phyloP scores from a whole-genome alignment of 2,329 filamentous ascomycete genomes.

The Colletotrichum chrysophilum region DNA sequence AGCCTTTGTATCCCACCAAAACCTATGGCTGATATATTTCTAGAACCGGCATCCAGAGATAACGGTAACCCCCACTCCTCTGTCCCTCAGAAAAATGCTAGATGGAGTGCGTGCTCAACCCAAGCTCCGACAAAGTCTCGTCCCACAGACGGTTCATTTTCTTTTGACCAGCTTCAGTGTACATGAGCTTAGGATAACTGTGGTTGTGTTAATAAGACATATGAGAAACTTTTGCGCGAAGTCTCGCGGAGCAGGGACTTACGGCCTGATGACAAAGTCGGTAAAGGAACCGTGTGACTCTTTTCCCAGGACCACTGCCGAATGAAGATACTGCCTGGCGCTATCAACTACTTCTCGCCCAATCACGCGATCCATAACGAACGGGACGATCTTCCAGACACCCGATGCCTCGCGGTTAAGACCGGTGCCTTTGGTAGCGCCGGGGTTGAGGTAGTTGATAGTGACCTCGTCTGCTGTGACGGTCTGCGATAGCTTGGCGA shows the following conservation, averaged over 20 bases:
- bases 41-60: neutral
- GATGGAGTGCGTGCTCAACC: neutral
- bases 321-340: conserved; percentile 25
- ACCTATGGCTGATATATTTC: neutral
- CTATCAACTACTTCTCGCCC: conserved; percentile 20
- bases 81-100: neutral
- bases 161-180: neutral
- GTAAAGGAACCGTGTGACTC: conserved; percentile 27
- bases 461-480: conserved; percentile 24
- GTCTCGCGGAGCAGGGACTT: conserved; percentile 10
- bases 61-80: neutral
- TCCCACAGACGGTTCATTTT: neutral
- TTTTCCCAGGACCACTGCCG: conserved; percentile 22
- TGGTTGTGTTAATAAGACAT: neutral
- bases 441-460: conserved; percentile 27
- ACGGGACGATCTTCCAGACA: neutral
- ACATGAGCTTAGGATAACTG: neutral
- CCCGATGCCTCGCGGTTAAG: conserved; percentile 9
- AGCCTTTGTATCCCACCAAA: neutral
- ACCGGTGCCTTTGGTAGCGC: conserved; percentile 21
- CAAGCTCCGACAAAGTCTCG: neutral
- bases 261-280: conserved; percentile 27
- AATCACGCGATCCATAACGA: neutral
- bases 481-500: conserved; percentile 17
- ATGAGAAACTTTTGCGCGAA: neutral